A percentile compares a stretch with the other conserved stretches of the same genome.
phyloP scores from a whole-genome alignment of 129 eudicot genomes.

The Lactuca sativa region DNA sequence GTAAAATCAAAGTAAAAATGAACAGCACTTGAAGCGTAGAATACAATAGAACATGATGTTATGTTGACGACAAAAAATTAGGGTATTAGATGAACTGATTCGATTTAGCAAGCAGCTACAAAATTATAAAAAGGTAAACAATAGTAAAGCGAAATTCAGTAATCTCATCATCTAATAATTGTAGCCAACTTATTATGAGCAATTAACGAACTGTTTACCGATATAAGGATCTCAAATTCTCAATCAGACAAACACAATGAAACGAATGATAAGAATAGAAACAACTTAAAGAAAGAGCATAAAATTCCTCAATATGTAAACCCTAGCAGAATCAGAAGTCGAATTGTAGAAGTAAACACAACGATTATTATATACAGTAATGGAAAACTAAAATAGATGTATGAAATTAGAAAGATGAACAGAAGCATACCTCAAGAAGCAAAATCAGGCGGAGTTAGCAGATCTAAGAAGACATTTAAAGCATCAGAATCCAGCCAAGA shows the following conservation, averaged over 20 bases:
- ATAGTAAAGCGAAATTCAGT: neutral
- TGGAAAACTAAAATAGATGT: neutral
- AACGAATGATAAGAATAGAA: neutral
- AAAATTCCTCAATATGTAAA: conserved; percentile 1
- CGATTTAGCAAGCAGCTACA: conserved; percentile 19
- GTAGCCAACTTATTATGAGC: neutral
- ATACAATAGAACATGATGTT: neutral
- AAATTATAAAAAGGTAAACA: conserved; percentile 2
- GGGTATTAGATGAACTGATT: conserved; percentile 15
- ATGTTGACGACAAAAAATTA: conserved; percentile 22
- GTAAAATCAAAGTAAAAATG: neutral
- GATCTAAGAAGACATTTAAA: conserved; percentile 42
- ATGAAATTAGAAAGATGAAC: neutral
- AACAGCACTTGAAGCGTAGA: conserved; percentile 6
- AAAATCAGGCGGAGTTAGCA: conserved; percentile 22
- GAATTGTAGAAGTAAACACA: neutral
- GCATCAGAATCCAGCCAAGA: conserved; percentile 35
- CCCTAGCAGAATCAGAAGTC: conserved; percentile 2
- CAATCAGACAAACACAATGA: neutral
- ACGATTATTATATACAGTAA: neutral
- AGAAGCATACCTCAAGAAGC: conserved; percentile 28
- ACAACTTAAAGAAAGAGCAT: neutral
- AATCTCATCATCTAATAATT: conserved; percentile 8
- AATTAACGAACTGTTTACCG: conserved; percentile 11
- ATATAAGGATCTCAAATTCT: neutral